Evolutionary conservation across 805 yeast species (phyloP).

Genomic region (Metschnikowia lochheadii): DNA sequence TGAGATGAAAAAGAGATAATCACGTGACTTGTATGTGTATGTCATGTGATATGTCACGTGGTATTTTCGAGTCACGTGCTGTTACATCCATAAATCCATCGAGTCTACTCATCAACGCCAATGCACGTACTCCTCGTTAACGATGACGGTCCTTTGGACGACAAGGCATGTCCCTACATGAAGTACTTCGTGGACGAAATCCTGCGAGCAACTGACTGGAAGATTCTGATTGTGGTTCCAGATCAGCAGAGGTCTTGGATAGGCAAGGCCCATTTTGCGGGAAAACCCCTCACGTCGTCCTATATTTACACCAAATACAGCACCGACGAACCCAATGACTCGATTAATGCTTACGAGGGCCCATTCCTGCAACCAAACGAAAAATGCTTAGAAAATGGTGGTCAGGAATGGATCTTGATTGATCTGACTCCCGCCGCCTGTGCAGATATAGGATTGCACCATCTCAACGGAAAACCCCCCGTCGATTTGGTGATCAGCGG

Average conservation of each 20-base stretch:
- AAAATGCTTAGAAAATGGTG: slow-evolving; percentile 38
- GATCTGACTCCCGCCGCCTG: slow-evolving; percentile 97
- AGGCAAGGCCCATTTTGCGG: slow-evolving; percentile 94
- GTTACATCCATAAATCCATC: neutral
- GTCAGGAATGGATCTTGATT: slow-evolving; percentile 79
- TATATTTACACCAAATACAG: slow-evolving; percentile 54
- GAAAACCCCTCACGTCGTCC: slow-evolving; percentile 54
- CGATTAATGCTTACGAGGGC: slow-evolving; percentile 52
- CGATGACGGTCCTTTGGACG: slow-evolving; percentile 94
- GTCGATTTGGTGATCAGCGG: slow-evolving; percentile 90
- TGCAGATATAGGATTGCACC: slow-evolving; percentile 83
- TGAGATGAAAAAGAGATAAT: neutral
- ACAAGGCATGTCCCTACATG: slow-evolving; percentile 75
- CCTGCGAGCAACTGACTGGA: slow-evolving; percentile 68
- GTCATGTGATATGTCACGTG: neutral
- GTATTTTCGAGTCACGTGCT: neutral
- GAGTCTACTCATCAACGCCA: neutral
- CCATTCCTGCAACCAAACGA: slow-evolving; percentile 32
- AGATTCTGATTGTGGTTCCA: slow-evolving; percentile 79
- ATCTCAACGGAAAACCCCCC: slow-evolving; percentile 51
- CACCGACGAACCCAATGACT: slow-evolving; percentile 41
- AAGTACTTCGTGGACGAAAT: slow-evolving; percentile 75
- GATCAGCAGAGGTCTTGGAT: slow-evolving; percentile 90
- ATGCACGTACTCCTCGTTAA: slow-evolving; percentile 69
- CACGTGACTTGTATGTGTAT: too few relatives aligned